A percentile compares a stretch with the other conserved stretches of the same genome.
Evolutionary conservation across 768 basidiomycete species (phyloP).

Genomic region (Lyophyllum atratum): DNA sequence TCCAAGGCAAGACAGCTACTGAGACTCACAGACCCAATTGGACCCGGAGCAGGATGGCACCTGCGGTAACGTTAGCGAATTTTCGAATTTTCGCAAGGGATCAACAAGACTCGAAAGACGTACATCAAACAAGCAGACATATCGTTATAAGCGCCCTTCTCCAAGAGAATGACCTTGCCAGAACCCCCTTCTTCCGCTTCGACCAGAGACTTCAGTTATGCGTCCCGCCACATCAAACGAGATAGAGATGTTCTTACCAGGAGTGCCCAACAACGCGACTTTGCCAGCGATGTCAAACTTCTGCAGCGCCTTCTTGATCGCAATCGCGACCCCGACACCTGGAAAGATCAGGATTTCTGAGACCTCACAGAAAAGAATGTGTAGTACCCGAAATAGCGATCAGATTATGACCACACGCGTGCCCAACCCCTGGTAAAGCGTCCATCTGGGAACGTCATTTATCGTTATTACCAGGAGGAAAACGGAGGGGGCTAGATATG

Average conservation of each 20-base stretch:
- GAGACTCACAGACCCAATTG: slow-evolving; percentile 65
- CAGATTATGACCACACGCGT: slow-evolving; percentile 83
- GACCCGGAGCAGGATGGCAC: slow-evolving; percentile 84
- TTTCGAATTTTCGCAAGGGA: background rate
- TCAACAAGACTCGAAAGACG: slow-evolving; percentile 9
- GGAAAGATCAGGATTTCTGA: slow-evolving; percentile 13
- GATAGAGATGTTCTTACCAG: slow-evolving; percentile 45
- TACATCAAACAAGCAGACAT: slow-evolving; percentile 82
- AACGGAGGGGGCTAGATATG: background rate
- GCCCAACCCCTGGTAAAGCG: slow-evolving; percentile 60
- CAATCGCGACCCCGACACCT: slow-evolving; percentile 73
- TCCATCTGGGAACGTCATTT: slow-evolving; percentile 47
- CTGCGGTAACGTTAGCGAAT: slow-evolving; percentile 32
- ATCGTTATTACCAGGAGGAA: background rate
- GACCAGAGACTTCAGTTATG: background rate
- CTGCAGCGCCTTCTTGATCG: slow-evolving; percentile 64
- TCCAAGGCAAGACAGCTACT: slow-evolving; percentile 66
- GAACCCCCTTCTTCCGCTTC: slow-evolving; percentile 80
- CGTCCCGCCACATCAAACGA: background rate
- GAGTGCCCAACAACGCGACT: slow-evolving; percentile 75
- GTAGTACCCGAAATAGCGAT: slow-evolving; percentile 63
- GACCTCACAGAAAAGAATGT: background rate
- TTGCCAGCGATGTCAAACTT: slow-evolving; percentile 65
- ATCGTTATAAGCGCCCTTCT: slow-evolving; percentile 70
- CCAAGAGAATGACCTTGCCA: slow-evolving; percentile 71